Base-by-base conservation (phyloP, 306 rosid species). In the Phaseolus lunatus region DNA sequence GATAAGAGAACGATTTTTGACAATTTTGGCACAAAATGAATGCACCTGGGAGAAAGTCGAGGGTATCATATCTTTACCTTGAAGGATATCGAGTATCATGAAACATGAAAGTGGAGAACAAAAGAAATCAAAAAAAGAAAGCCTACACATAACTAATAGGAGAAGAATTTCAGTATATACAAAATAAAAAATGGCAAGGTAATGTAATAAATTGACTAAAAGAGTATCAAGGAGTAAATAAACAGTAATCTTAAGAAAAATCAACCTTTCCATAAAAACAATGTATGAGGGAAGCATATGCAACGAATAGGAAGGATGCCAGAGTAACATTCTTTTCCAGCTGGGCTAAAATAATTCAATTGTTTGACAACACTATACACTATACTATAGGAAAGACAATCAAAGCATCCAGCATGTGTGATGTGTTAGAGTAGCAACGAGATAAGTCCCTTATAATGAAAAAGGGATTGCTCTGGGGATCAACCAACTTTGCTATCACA, bases 51-150 rank as follows among this genome's bases (percentile, higher is more conserved):
- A 71, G 39, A 57, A 71, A 73, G 70, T 44, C 63, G 67, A 75
- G 41, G 59, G 67, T 56, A 19, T 52, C 65, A 44, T 50, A 26
- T 18, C 65, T 47, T 68, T 77, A 84, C 70, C 90, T 85, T 85
- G 90, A 84, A 85, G 49, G 76, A 75, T 50, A 79, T 71, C 78
- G 72, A 43, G 29, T 77, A n/a, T 61, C 72, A 56, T 66, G 69
- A 29, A 47, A 73, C 31, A 81, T 14, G 49, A 67, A 50, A 72
- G 81, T 7, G 18, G 26, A 41, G 48, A 64, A 39, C 29, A 35
- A 39, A 67, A 57, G 52, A 56, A 33, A 2, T 18, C 26, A 18
- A 64, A 26, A 39, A 10, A 39, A 61, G 49, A 79, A 18, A 41
- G 16, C 52, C 49, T 10, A 31, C 22, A 39, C 54, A 71, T 50